A percentile compares a stretch with the other conserved stretches of the same genome.
Conservation (phyloP, 805 yeast species). For the Candida sanyiensis region DNA sequence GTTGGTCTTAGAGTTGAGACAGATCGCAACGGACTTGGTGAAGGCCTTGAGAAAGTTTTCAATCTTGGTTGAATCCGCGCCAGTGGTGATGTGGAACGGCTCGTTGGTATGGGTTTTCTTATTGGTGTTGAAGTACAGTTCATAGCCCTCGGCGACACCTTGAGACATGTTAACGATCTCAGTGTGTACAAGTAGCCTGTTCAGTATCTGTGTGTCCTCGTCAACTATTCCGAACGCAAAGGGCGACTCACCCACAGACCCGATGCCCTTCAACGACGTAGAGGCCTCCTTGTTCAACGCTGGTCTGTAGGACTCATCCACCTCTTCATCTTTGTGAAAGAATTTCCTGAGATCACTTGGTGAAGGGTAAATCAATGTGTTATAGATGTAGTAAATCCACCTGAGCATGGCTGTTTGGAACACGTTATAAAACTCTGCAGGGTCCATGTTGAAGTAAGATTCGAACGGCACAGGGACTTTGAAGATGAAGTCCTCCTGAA, state of each 20-base stretch:
- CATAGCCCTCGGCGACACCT: slow-evolving; percentile 27
- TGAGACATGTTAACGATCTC: slow-evolving; percentile 20
- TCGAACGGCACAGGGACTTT: slow-evolving; percentile 12
- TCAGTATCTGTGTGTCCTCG: slow-evolving; percentile 15
- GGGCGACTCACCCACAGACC: slow-evolving; percentile 20
- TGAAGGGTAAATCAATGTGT: slow-evolving; percentile 3
- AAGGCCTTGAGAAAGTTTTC: slow-evolving; percentile 24
- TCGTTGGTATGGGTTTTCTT: slow-evolving; percentile 11
- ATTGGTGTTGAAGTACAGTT: slow-evolving; percentile 18
- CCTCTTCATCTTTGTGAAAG: slow-evolving; percentile 12
- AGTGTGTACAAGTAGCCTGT: slow-evolving; percentile 21
- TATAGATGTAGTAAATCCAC: slow-evolving; percentile 3
- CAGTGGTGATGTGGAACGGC: slow-evolving; percentile 10
- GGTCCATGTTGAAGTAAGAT: slow-evolving; percentile 12
- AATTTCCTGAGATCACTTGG: slow-evolving; percentile 10
- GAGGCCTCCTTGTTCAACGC: slow-evolving; percentile 8
- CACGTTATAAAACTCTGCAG: slow-evolving; percentile 15
- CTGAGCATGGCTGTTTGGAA: slow-evolving; percentile 7
- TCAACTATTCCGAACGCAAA: slow-evolving; percentile 23
- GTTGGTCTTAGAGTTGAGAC: slow-evolving; percentile 23
- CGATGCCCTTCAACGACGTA: slow-evolving; percentile 22
- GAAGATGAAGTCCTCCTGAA: slow-evolving; percentile 5
- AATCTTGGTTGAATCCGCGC: slow-evolving; percentile 21
- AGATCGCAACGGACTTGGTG: slow-evolving; percentile 24
- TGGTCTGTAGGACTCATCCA: slow-evolving; percentile 15